Base-by-base conservation (phyloP, 768 basidiomycete species). In the Russula ochroleuca region DNA sequence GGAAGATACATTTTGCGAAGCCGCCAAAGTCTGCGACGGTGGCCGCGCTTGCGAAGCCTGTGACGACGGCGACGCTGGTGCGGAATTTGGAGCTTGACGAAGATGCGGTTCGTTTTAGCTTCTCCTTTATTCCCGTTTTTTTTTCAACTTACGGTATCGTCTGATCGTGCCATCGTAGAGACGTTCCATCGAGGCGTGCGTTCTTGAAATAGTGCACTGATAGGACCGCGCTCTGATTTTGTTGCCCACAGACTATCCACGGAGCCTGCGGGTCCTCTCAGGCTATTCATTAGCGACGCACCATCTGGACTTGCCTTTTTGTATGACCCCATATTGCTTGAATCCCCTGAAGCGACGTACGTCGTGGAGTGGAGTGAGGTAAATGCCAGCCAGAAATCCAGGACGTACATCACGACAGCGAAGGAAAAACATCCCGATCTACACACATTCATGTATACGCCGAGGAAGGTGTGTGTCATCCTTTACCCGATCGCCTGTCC, bases 261-360 rank as follows among this genome's bases (percentile, higher is more conserved):
- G 21, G 66, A 40, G 48, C 67, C 51, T n/a, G n/a, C 25, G 15
- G n/a, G 25, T 38, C 58, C 78, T 21, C 71, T 80, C 48, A 58
- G 78, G 63, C 73, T 83, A 63, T 77, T 79, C 5, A 57, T 85
- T 15, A 75, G 78, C 55, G 77, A 79, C n/a, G 3, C 45, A 13
- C 63, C 73, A 9, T 59, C 58, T 2, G 65, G 77, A 10, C 69
- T 80, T 66, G 82, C 79, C 0, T 86, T 85, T 63, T 45, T 85
- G 10, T 78, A 82, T 54, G 81, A 84, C 62, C 86, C 86, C 0
- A 73, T 85, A 37, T 74, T 83, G 28, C 74, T 85, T 45, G 85
- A 87, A 56, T 77, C 74, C 1, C 73, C 76, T 10, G 68, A 68
- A 4, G 71, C 68, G 2, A 67, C 81, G 6, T 78, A 81, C 65